A percentile compares a stretch with the other conserved stretches of the same genome.
Evolutionary conservation across 331 rosid species (phyloP).

Genomic region (Acacia pycnantha): DNA sequence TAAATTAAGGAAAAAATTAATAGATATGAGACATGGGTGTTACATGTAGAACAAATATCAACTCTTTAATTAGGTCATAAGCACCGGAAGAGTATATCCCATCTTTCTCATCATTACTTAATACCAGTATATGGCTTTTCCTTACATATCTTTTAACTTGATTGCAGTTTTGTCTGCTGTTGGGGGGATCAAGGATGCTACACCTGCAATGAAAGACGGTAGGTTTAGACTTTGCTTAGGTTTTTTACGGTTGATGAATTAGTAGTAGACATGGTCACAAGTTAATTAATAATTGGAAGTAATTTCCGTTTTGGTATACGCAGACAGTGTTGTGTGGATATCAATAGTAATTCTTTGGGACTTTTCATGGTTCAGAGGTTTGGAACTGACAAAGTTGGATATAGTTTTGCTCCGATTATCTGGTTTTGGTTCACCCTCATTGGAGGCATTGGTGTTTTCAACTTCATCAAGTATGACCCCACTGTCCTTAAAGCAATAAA

Average conservation of each 20-base stretch:
- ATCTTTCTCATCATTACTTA: background rate
- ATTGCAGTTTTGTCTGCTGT: constrained; percentile 78
- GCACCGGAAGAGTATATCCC: background rate
- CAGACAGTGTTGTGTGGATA: constrained; percentile 64
- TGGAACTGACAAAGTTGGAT: constrained; percentile 87
- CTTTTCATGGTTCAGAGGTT: constrained; percentile 68
- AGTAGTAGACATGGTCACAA: background rate
- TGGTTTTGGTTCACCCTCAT: constrained; percentile 61
- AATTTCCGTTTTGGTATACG: background rate
- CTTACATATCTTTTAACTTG: background rate
- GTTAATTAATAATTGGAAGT: background rate
- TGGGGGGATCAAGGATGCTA: constrained; percentile 67
- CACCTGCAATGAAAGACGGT: constrained; percentile 49
- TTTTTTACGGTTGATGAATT: background rate
- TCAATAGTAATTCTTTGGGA: constrained; percentile 57
- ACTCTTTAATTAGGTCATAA: too few species aligned
- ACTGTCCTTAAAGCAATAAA: constrained; percentile 59
- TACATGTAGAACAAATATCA: fast-evolving
- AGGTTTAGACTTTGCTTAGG: background rate
- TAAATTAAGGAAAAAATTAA: too few species aligned
- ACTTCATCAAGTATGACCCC: constrained; percentile 61
- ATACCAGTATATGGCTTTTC: background rate
- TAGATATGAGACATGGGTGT: too few species aligned
- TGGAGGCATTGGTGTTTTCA: constrained; percentile 63
- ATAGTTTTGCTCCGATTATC: constrained; percentile 74